Percentiles rank a stretch among this genome's conserved stretches.
These are phyloP conservation scores for Licmophora abbreviata DNA, from an alignment of 108 stramenopile genomes.

Conservation along the genomic window DNA sequence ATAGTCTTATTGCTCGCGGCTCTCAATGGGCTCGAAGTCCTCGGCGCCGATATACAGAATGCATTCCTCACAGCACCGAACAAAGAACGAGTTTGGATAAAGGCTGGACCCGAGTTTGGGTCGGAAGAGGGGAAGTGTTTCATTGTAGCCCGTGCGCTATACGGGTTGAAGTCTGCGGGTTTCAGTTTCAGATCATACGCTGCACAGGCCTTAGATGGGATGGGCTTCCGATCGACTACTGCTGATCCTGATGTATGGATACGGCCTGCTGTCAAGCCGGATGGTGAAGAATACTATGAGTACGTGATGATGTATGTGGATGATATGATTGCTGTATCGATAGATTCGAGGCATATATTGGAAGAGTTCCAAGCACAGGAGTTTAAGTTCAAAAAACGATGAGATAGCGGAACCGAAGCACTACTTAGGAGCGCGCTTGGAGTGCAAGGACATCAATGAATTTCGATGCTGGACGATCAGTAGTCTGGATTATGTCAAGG, in stretches of 20 bases:
- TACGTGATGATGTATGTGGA: conserved; percentile 30
- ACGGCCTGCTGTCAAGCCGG: conserved; percentile 5
- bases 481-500: conserved; percentile 4
- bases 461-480: conserved; percentile 1
- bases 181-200: conserved; percentile 5
- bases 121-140: conserved; percentile 10
- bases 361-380: neutral
- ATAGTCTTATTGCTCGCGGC: conserved; percentile 24
- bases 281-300: conserved; percentile 22
- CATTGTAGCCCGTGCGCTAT: conserved; percentile 16
- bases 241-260: conserved; percentile 31
- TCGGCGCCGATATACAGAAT: conserved; percentile 17
- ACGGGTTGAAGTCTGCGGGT: conserved; percentile 21
- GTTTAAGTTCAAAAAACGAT: neutral
- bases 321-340: conserved; percentile 13
- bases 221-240: neutral
- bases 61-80: conserved; percentile 21
- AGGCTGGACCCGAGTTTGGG: conserved; percentile 28
- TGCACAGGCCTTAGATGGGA: conserved; percentile 2
- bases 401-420: neutral
- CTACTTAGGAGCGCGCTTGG: neutral
- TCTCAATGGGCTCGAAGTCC: conserved; percentile 23
- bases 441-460: neutral
- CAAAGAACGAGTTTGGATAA: conserved; percentile 24
- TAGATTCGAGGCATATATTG: neutral